Evolutionary conservation across 352 stramenopile genomes (phyloP).

Genomic region (Globisporangium spinosum): DNA sequence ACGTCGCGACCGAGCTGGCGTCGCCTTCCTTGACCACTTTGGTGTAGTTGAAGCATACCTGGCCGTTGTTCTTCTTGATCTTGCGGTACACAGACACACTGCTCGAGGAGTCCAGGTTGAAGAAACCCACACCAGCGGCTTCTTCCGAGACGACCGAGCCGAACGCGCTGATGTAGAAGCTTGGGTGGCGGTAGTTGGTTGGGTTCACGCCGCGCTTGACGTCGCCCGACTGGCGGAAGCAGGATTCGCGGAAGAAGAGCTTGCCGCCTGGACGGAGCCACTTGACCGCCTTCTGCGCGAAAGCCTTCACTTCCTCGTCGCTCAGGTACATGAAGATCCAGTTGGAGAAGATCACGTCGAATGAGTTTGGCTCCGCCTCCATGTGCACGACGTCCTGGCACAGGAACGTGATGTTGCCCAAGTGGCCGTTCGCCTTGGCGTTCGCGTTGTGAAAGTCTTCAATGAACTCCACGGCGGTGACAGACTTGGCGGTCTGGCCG

Average conservation of each 20-base stretch:
- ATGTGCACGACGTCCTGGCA: constrained; percentile 69
- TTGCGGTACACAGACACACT: constrained; percentile 64
- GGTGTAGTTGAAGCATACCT: constrained; percentile 70
- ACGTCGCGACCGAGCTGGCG: constrained; percentile 39
- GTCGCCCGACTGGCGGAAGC: constrained; percentile 60
- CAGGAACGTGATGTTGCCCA: constrained; percentile 59
- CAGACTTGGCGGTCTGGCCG: constrained; percentile 37
- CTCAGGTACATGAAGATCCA: constrained; percentile 77
- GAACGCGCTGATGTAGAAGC: constrained; percentile 61
- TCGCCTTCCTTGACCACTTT: constrained; percentile 47
- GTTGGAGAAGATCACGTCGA: constrained; percentile 73
- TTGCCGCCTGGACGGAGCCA: constrained; percentile 61
- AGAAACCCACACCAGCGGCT: constrained; percentile 35
- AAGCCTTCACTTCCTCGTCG: constrained; percentile 50
- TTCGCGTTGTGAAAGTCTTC: constrained; percentile 75
- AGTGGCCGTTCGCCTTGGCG: constrained; percentile 36
- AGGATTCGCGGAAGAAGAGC: constrained; percentile 69
- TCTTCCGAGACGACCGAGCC: constrained; percentile 47
- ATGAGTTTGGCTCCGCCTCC: constrained; percentile 46
- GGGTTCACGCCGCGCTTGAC: constrained; percentile 60
- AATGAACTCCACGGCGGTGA: constrained; percentile 77
- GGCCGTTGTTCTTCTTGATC: constrained; percentile 82
- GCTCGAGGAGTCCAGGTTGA: constrained; percentile 66
- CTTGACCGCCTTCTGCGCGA: constrained; percentile 56
- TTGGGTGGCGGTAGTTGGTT: constrained; percentile 64